These are phyloP conservation scores for Earliella scabrosa DNA, from an alignment of 1,284 basidiomycete genomes.

Conservation along the genomic window DNA sequence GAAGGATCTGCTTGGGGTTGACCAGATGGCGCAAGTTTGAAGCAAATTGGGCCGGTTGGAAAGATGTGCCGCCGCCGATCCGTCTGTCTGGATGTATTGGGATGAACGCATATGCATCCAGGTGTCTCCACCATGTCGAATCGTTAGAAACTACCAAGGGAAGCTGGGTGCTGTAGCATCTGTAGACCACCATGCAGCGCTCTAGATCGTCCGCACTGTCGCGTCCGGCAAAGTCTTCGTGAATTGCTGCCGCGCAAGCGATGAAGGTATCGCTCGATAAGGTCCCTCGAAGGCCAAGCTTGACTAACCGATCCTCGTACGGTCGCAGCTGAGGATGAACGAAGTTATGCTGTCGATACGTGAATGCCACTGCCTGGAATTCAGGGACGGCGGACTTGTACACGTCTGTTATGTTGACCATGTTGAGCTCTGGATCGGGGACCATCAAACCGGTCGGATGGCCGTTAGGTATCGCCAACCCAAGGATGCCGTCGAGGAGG, in stretches of 20 bases:
- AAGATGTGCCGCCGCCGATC: conserved; percentile 15
- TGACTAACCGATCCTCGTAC: conserved; percentile 3
- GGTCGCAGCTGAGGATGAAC: conserved; percentile 5
- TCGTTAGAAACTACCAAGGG: conserved; percentile 36
- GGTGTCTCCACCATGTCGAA: conserved; percentile 32
- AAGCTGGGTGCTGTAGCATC: conserved; percentile 39
- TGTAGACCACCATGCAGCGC: conserved; percentile 38
- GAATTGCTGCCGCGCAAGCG: conserved; percentile 8
- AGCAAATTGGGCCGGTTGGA: conserved; percentile 25
- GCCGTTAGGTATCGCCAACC: neutral
- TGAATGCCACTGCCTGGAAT: conserved; percentile 10
- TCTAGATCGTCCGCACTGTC: neutral
- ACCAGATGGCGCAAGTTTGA: conserved; percentile 37
- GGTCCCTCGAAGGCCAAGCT: conserved; percentile 7
- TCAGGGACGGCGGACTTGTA: conserved; percentile 2
- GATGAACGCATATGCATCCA: conserved; percentile 43
- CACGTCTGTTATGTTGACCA: neutral
- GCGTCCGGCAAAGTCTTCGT: conserved; percentile 3
- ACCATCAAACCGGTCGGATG: neutral
- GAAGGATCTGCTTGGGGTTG: conserved; percentile 41
- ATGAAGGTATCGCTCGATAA: conserved; percentile 14
- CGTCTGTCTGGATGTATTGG: conserved; percentile 32
- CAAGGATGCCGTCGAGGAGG: neutral
- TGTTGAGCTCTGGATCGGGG: neutral
- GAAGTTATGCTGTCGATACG: neutral